These are phyloP conservation scores for Aristolochia californica DNA, from an alignment of 164 flowering plant genomes.

Conservation along the genomic window DNA sequence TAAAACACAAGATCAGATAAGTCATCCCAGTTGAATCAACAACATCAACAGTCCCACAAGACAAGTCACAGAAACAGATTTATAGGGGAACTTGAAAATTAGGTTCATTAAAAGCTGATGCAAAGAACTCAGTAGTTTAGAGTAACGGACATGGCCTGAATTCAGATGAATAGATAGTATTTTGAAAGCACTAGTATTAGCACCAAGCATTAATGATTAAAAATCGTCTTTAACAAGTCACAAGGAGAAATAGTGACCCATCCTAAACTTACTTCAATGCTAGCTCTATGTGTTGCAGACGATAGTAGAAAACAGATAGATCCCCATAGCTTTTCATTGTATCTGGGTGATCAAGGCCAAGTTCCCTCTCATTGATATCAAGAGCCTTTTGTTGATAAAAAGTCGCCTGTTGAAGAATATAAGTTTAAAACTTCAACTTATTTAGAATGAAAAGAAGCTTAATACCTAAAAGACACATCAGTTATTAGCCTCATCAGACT, in stretches of 20 bases:
- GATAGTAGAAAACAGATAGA: constrained; percentile 91
- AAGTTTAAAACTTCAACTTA: neutral
- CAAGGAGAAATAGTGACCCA: neutral
- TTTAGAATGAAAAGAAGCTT: neutral
- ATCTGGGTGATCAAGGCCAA: constrained; percentile 93
- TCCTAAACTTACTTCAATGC: constrained; percentile 64
- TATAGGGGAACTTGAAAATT: too few species aligned
- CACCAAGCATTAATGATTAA: neutral
- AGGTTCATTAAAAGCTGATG: neutral
- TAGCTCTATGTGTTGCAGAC: constrained; percentile 80
- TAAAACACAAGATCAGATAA: neutral
- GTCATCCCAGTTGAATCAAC: too few species aligned
- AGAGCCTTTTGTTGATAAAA: constrained; percentile 90
- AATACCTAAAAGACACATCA: too few species aligned
- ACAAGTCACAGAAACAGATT: neutral
- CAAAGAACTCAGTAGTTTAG: too few species aligned
- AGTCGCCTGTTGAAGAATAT: constrained; percentile 45
- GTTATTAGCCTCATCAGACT: too few species aligned
- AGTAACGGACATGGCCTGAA: too few species aligned
- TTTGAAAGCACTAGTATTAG: too few species aligned
- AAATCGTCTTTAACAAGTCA: neutral
- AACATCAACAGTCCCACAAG: neutral
- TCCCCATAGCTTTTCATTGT: constrained; percentile 97
- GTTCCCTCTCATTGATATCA: constrained; percentile 92
- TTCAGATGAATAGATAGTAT: too few species aligned